phyloP scores from a whole-genome alignment of 495 filamentous ascomycete genomes.

The Astrocystis sublimbata region DNA sequence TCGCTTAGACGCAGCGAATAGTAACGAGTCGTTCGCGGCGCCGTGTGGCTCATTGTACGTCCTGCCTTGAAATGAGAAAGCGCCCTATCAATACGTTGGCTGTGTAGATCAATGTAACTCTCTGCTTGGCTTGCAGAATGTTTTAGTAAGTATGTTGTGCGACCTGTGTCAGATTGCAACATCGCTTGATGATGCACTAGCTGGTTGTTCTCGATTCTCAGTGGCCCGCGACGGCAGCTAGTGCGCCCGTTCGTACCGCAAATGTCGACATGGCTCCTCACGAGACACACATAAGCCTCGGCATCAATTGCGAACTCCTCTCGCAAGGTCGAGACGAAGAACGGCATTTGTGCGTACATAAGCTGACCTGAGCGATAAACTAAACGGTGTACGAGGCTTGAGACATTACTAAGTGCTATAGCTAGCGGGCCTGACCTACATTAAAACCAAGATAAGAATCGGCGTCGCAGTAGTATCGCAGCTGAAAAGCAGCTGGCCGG shows the following conservation, averaged over 20 bases:
- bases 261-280: not conserved
- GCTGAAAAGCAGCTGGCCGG: too few species aligned
- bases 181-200: not conserved
- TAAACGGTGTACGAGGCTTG: not conserved
- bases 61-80: not conserved
- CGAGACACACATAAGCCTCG: too few species aligned
- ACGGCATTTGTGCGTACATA: not conserved
- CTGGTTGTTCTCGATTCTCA: not conserved
- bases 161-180: conserved; percentile 10
- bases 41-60: not conserved
- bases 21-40: not conserved
- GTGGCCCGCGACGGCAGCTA: not conserved
- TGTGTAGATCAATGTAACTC: not conserved
- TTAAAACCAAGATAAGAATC: not conserved
- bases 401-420: too few species aligned
- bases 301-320: not conserved
- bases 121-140: not conserved
- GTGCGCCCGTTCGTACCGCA: not conserved
- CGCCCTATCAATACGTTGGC: not conserved
- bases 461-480: not conserved
- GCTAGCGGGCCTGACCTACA: too few species aligned
- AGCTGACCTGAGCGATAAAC: not conserved
- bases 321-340: not conserved
- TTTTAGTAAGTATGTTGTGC: conserved; percentile 1
- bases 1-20: not conserved